Evolutionary conservation across 257 asterid species (phyloP), one percentile per base, ranked within the genome.

Genomic region (Solanum appendiculatum): DNA sequence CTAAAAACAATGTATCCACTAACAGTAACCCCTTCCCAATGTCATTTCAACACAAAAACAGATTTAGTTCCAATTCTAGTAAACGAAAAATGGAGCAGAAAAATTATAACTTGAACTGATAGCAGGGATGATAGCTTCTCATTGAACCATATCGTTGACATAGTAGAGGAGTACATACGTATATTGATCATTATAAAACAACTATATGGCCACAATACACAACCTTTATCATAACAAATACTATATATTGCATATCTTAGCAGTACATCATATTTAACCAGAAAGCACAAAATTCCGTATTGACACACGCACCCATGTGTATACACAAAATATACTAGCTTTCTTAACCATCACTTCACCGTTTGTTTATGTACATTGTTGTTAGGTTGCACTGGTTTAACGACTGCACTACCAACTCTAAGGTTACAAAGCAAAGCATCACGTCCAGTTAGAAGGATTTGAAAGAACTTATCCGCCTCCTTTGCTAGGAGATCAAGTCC

Each of bases 361-460:
- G 86, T 42, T 88, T 89, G 94, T 37, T 90, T 92, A n/a, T 85
- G 91, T 63, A 91, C 74, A 86, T 87, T 89, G 81, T 69, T 86
- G 88, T 84, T 88, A 80, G 48, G 82, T 34, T 87, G 88, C 7
- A 58, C 87, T 9, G 87, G 86, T 25, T 89, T 85, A 18, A 87
- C 54, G 33, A 40, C 74, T 6, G 89, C 86, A 68, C 93, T 93
- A 33, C 93, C 94, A 60, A 91, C 88, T 92, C 97, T 93, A 90
- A 95, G 96, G 90, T 93, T 94, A 91, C 93, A 88, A 9, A 96
- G 96, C 86, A 95, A 92, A 14, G 98, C 94, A 48, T 94, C 94
- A 1, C 98, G 96, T 29, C 98, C 99, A 0, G 88, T 91, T 34
- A 96, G 88, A 87, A 96, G 94, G 13, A 94, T 94, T 82, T 92